Percentiles rank a stretch among this genome's conserved stretches.
These are phyloP conservation scores for Leccinum arenicola DNA, from an alignment of 768 basidiomycete species.

Conservation along the genomic window DNA sequence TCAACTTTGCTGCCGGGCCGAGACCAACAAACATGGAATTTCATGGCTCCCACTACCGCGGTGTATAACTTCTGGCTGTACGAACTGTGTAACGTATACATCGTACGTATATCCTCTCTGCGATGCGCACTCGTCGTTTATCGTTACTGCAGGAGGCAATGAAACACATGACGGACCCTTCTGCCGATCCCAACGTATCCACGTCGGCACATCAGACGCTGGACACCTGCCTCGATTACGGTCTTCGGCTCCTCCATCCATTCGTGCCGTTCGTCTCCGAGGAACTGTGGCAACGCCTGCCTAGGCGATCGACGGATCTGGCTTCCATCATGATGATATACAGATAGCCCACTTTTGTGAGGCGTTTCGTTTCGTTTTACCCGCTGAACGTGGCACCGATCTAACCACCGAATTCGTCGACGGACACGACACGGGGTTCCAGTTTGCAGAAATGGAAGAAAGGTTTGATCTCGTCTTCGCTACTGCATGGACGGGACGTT, in stretches of 20 bases:
- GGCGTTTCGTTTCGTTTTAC: slow-evolving; percentile 30
- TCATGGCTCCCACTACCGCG: slow-evolving; percentile 21
- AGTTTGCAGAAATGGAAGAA: too few species aligned
- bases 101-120: slow-evolving; percentile 51
- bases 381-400: background rate
- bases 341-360: slow-evolving; percentile 73
- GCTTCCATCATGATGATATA: slow-evolving; percentile 94
- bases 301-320: slow-evolving; percentile 75
- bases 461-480: rapidly evolving
- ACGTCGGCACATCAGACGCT: slow-evolving; percentile 92
- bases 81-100: slow-evolving; percentile 98
- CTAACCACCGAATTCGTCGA: background rate
- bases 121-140: background rate
- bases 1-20: slow-evolving; percentile 55
- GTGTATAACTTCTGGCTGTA: slow-evolving; percentile 96
- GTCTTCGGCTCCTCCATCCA: slow-evolving; percentile 86
- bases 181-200: slow-evolving; percentile 42
- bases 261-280: slow-evolving; percentile 65
- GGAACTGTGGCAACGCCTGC: slow-evolving; percentile 87
- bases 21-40: too few species aligned
- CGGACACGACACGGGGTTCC: slow-evolving; percentile 32
- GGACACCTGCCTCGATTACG: slow-evolving; percentile 90
- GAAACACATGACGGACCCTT: slow-evolving; percentile 93
- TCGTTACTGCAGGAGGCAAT: slow-evolving; percentile 79
- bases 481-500: too few species aligned